Base-by-base conservation (phyloP, 2,329 filamentous ascomycete species). In the Sporothrix dimorphospora region DNA sequence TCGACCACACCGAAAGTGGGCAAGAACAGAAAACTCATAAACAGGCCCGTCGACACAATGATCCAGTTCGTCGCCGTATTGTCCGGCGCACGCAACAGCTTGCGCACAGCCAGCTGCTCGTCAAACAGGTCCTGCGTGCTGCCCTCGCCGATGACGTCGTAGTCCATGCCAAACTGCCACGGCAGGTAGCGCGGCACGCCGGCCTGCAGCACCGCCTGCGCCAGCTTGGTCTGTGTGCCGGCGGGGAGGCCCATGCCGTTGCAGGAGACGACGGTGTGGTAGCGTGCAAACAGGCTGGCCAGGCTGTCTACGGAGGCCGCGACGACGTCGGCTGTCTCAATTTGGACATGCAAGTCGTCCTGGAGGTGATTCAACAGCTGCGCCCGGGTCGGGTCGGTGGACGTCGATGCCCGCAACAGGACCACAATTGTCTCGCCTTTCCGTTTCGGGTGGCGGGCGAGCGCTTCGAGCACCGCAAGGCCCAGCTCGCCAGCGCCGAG, bases 161-260 rank as follows among this genome's bases (percentile, higher is more conserved):
- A 93, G 77, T 93, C 89, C 30, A 92, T 87, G 0, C 91, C 91
- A 78, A 90, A 93, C 78, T 93, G 91, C 91, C 91, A 93, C 0
- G 91, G 91, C 21, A 93, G 84, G 77, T 86, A 93, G 0, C 86
- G 81, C 16, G 79, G 75, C 0, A 86, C 84, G 0, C 81, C 79
- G 0, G 86, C 88, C 12, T 79, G 78, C 0, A 92, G 59, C 4
- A 55, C 73, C 1, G 72, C 73, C 27, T 55, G 30, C 14, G 66
- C 45, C 21, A 92, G 80, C 75, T 90, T 91, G 0, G 83, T 74
- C 77, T 92, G 87, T 0, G 85, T 88, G 1, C 86, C 88, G 0
- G 83, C 71, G 0, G 86, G 84, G 0, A 87, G 80, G 0, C 83
- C 83, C 79, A 91, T 91, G 34, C 91, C 91, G 1, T 85, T 86